Evolutionary conservation across 2,329 filamentous ascomycete species (phyloP).

Genomic region (Penicillium sp.): DNA sequence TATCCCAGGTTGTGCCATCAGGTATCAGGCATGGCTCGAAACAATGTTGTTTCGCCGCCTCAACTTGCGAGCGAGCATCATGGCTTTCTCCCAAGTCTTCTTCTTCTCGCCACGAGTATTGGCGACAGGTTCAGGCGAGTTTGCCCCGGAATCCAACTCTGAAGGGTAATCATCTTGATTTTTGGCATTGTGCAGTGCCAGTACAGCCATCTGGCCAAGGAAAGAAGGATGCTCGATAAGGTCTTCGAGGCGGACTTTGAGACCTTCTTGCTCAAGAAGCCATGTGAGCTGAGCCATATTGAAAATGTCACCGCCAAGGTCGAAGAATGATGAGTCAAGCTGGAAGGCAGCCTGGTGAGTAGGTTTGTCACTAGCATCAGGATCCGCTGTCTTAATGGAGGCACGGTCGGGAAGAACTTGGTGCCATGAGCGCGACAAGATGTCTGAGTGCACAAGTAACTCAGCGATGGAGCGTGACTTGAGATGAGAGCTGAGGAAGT

Average conservation of each 20-base stretch:
- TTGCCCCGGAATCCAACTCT: constrained; percentile 22
- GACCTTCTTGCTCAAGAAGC: constrained; percentile 46
- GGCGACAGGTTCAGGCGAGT: constrained; percentile 11
- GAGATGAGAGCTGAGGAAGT: constrained; percentile 42
- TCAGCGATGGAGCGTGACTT: constrained; percentile 44
- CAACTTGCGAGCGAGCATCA: constrained; percentile 35
- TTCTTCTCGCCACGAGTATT: constrained; percentile 25
- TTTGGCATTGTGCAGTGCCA: constrained; percentile 36
- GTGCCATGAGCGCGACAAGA: constrained; percentile 46
- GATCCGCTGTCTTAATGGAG: background rate
- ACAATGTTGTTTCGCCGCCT: constrained; percentile 32
- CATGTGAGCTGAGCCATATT: constrained; percentile 47
- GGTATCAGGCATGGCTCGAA: constrained; percentile 26
- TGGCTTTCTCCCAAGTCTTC: constrained; percentile 34
- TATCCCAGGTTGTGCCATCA: background rate
- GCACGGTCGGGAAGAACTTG: constrained; percentile 38
- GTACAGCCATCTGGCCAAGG: constrained; percentile 46
- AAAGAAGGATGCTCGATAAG: constrained; percentile 47
- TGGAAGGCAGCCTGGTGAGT: constrained; percentile 34
- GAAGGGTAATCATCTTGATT: constrained; percentile 22
- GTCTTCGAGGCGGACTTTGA: constrained; percentile 45
- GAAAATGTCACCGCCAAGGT: constrained; percentile 48
- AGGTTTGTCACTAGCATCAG: constrained; percentile 27
- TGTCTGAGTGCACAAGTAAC: constrained; percentile 45
- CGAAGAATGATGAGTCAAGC: constrained; percentile 48